Evolutionary conservation across 1,284 basidiomycete genomes (phyloP), one percentile per base, ranked within the genome.

Genomic region (Apiotrichum brassicae): DNA sequence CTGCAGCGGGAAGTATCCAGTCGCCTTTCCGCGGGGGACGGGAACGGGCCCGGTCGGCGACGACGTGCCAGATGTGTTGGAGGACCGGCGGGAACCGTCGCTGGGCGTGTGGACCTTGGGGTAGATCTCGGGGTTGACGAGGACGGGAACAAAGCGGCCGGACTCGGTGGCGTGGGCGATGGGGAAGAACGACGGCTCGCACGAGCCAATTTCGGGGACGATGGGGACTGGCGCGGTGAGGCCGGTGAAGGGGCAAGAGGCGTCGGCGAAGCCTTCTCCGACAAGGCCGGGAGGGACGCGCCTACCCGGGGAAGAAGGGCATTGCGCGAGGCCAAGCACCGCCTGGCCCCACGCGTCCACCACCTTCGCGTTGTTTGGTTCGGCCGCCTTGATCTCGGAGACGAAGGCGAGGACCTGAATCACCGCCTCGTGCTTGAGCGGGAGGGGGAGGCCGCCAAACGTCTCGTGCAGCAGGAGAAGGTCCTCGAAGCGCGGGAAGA

Each of bases 381-480:
- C 30, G 30, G 18, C 18, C 11, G 18, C 11, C 26, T 23, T 33
- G 22, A 44, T 14, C 2, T 19, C 33, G 19, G 14, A 9, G 6
- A 26, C 12, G 25, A 46, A 13, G 3, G 35, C 34, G 35, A 46
- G 16, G 3, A 45, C 43, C 35, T 45, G 24, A 7, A 28, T n/a
- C 4, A 36, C 24, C 4, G 43, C 35, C 3, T 13, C n/a, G 43
- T 37, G 24, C 34, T 34, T 34, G 43, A 46, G 43, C 11, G 43
- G 43, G 4, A 46, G 1, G 18, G 35, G 43, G 43, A 46, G 35
- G 18, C 43, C 43, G 43, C 43, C 43, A 20, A 19, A 9, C 26
- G 4, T 14, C 24, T 46, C 43, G 35, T 38, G 22, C 16, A 37
- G 18, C 13, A 46, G n/a, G 4, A 4, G 12, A 6, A 46, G 33